phyloP scores from a whole-genome alignment of 129 eudicot genomes.

The Artemisia argyi region DNA sequence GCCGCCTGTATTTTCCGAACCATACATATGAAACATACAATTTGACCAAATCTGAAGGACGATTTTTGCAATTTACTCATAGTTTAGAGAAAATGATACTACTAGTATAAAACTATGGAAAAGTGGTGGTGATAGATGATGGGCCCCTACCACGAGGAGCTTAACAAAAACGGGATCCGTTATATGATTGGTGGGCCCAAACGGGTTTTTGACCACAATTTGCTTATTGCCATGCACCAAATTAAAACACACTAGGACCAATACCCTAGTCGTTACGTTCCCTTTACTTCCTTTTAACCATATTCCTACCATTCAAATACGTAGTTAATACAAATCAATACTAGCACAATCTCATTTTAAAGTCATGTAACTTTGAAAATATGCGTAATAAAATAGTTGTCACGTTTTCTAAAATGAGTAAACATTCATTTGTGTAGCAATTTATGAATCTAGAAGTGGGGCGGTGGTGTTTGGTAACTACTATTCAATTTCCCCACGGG shows the following conservation, averaged over 20 bases:
- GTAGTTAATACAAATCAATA: background rate
- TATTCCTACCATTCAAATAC: background rate
- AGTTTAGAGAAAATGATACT: too few relatives aligned
- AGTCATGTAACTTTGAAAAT: too few relatives aligned
- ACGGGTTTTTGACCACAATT: conserved; percentile 32
- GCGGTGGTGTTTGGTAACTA: conserved; percentile 29
- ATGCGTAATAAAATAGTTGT: background rate
- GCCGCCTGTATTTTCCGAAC: too few relatives aligned
- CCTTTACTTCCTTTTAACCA: too few relatives aligned
- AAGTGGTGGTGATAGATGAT: conserved; percentile 15
- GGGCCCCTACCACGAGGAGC: conserved; percentile 47
- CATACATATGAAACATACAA: too few relatives aligned
- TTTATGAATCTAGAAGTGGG: background rate
- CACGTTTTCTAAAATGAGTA: background rate
- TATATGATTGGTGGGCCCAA: conserved; percentile 26
- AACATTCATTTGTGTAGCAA: background rate
- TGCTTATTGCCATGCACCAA: conserved; percentile 17
- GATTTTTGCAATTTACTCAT: too few relatives aligned
- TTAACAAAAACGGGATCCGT: conserved; percentile 25
- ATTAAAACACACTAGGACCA: conserved; percentile 16
- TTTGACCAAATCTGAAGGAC: too few relatives aligned
- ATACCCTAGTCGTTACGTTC: conserved; percentile 18
- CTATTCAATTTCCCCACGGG: conserved; percentile 34
- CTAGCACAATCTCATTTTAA: background rate
- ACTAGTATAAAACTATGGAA: background rate